These are phyloP conservation scores for Aspergillus ellipticus DNA, from an alignment of 495 filamentous ascomycete species.

Conservation along the genomic window DNA sequence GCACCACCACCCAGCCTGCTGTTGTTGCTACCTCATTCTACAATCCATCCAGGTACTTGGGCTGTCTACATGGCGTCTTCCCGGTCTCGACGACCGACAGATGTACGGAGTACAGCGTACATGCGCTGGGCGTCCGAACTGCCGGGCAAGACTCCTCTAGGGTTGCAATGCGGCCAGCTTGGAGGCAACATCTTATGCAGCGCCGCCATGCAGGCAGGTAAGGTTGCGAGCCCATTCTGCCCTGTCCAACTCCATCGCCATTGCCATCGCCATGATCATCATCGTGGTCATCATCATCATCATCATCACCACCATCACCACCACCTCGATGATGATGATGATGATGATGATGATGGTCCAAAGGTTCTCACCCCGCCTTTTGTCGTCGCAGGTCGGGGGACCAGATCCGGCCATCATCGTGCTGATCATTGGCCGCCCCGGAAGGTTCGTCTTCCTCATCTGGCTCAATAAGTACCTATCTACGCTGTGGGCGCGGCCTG, in stretches of 20 bases:
- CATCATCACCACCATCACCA: no score
- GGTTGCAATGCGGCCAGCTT: not conserved
- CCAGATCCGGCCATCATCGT: slow-evolving; percentile 5
- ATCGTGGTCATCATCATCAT: no score
- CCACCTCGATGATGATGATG: no score
- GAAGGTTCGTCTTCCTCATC: slow-evolving; percentile 10
- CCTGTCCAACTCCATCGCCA: not conserved
- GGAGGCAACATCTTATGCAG: not conserved
- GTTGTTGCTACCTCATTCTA: not conserved
- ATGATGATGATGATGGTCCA: not conserved
- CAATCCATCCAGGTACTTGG: not conserved
- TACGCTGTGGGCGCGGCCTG: slow-evolving; percentile 1
- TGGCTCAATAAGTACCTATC: slow-evolving; percentile 4
- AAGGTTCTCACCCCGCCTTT: slow-evolving; percentile 6
- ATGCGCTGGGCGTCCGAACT: no score
- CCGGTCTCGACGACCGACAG: not conserved
- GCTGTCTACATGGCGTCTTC: not conserved
- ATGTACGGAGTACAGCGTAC: no score
- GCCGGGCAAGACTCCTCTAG: not conserved
- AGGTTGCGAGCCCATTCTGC: not conserved
- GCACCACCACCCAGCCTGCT: not conserved
- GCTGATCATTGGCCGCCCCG: slow-evolving; percentile 17
- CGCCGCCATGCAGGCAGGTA: not conserved
- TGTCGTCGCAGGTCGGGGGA: slow-evolving; percentile 1
- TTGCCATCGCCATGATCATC: no score